Conservation (phyloP, 2,329 filamentous ascomycete species). For the Verticillium dahliae region DNA sequence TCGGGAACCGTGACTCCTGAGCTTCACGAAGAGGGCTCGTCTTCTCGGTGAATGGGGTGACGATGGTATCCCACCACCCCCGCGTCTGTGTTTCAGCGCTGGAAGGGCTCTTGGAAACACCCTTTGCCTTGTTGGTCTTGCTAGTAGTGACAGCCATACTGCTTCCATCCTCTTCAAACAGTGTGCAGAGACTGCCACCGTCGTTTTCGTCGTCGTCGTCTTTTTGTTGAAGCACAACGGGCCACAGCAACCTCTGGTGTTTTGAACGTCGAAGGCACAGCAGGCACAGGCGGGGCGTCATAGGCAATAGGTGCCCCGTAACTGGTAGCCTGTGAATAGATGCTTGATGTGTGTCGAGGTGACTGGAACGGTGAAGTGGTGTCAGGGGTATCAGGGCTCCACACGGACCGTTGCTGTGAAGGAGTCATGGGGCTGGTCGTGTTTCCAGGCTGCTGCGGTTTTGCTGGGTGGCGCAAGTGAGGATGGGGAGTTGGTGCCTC, state of each 20-base stretch:
- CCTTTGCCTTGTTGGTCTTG: conserved; percentile 31
- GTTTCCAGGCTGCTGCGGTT: conserved; percentile 6
- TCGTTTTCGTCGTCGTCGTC: conserved; percentile 45
- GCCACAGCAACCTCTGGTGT: conserved; percentile 23
- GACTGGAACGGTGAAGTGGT: conserved; percentile 34
- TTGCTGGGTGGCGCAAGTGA: conserved; percentile 7
- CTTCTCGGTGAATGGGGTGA: conserved; percentile 57
- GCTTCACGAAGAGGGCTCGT: conserved; percentile 11
- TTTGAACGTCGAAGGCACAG: conserved; percentile 40
- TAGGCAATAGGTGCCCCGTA: conserved; percentile 20
- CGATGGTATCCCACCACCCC: conserved; percentile 76
- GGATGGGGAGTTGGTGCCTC: conserved; percentile 16
- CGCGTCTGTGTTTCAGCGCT: conserved; percentile 53
- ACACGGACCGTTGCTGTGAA: conserved; percentile 42
- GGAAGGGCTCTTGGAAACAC: conserved; percentile 29
- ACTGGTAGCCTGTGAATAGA: conserved; percentile 52
- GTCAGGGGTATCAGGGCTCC: conserved; percentile 57
- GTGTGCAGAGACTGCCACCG: conserved; percentile 52
- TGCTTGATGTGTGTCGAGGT: conserved; percentile 45
- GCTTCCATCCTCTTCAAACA: conserved; percentile 64
- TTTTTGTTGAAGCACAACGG: conserved; percentile 23
- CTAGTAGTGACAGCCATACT: conserved; percentile 22
- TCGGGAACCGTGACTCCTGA: conserved; percentile 9
- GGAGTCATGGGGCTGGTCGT: conserved; percentile 17
- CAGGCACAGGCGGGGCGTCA: conserved; percentile 53